A percentile compares a stretch with the other conserved stretches of the same genome.
Evolutionary conservation across 148 eudicot species (phyloP).

Genomic region (Diospyros lotus): DNA sequence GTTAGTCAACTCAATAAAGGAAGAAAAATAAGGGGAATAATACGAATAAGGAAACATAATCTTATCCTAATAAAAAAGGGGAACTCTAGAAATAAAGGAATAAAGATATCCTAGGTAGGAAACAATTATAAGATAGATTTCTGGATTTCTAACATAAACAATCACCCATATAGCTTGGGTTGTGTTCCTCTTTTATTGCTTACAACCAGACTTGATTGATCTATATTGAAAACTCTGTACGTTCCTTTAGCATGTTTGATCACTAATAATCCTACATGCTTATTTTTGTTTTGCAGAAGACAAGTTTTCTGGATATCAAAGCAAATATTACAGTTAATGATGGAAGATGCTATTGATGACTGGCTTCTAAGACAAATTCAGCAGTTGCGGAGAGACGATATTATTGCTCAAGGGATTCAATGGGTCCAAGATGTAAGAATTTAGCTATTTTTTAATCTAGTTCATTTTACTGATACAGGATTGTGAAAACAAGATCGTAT

Average conservation of each 20-base stretch:
- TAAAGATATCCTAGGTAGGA: too few relatives aligned
- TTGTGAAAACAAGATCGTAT: too few relatives aligned
- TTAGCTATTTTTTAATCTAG: background rate
- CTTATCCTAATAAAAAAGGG: too few relatives aligned
- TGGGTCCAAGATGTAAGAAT: constrained; percentile 88
- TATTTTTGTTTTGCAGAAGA: constrained; percentile 52
- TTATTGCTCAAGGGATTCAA: constrained; percentile 71
- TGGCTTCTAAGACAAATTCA: constrained; percentile 88
- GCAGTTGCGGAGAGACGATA: constrained; percentile 80
- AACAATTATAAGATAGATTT: too few relatives aligned
- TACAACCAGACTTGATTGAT: background rate
- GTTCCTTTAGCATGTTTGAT: background rate
- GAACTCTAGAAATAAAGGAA: too few relatives aligned
- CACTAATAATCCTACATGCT: constrained; percentile 2
- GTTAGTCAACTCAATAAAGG: too few relatives aligned
- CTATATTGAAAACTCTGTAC: background rate
- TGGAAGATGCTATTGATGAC: constrained; percentile 99
- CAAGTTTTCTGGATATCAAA: constrained; percentile 99
- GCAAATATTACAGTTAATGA: constrained; percentile 86
- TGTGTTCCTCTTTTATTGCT: background rate
- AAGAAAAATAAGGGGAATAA: too few relatives aligned
- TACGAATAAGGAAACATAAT: too few relatives aligned
- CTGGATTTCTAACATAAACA: too few relatives aligned
- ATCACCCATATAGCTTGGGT: too few relatives aligned
- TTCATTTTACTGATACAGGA: background rate